phyloP scores from a whole-genome alignment of 2,329 filamentous ascomycete species.

The Verticillium alfalfae region DNA sequence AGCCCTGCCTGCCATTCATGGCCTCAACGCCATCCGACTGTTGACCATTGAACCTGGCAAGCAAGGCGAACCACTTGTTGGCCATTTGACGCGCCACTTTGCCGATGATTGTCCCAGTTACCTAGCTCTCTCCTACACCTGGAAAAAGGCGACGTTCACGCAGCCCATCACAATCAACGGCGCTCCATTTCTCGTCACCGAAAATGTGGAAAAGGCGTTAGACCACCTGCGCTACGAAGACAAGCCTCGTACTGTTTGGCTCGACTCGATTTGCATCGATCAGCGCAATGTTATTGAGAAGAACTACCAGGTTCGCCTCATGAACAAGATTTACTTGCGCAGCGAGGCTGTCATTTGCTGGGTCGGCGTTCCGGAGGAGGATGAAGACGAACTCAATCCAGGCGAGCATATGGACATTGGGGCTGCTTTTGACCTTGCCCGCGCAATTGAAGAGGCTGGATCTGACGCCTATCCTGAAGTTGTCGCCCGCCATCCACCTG shows the following conservation, averaged over 20 bases:
- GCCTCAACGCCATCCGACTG: neutral
- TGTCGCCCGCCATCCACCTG: neutral
- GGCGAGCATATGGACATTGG: neutral
- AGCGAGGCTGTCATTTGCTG: conserved; percentile 17
- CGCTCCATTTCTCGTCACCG: neutral
- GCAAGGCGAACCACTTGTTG: neutral
- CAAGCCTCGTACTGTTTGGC: conserved; percentile 12
- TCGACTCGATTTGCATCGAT: conserved; percentile 25
- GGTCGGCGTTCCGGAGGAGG: conserved; percentile 14
- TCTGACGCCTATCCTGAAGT: neutral
- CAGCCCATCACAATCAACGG: neutral
- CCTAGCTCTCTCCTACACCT: neutral
- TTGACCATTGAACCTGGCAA: neutral
- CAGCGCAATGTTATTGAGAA: conserved; percentile 18
- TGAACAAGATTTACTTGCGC: conserved; percentile 19
- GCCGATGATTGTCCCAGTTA: neutral
- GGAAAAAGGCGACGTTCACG: neutral
- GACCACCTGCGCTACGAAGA: neutral
- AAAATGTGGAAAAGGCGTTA: neutral
- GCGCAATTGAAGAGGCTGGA: neutral
- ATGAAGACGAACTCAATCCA: neutral
- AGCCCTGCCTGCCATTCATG: neutral
- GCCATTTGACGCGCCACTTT: neutral
- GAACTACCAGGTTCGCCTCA: conserved; percentile 18
- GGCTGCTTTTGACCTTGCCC: neutral